Evolutionary conservation across 306 rosid species (phyloP).

Genomic region (cucumber (Cucumis sativus)): Cucumber_9930_V3 NC_026660.2:25437501-25438000

Average conservation of each 20-base stretch:
- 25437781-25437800: constrained; percentile 36
- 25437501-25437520: constrained; percentile 96
- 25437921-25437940: constrained; percentile 33
- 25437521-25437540: constrained; percentile 91
- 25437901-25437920: constrained; percentile 57
- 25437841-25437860: constrained; percentile 38
- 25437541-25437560: constrained; percentile 78
- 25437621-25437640: constrained; percentile 2
- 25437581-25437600: constrained; percentile 32
- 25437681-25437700: constrained; percentile 40
- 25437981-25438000: constrained; percentile 29
- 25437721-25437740: constrained; percentile 31
- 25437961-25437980: not conserved
- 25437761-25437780: constrained; percentile 27
- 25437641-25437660: constrained; percentile 3
- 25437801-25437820: constrained; percentile 21
- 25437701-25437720: constrained; percentile 22
- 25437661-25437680: constrained; percentile 38
- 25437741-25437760: constrained; percentile 29
- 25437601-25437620: not conserved
- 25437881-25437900: constrained; percentile 68
- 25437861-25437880: constrained; percentile 87
- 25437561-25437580: constrained; percentile 70
- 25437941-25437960: not conserved
- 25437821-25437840: constrained; percentile 57